Evolutionary conservation across 1,139 yeast genomes (phyloP).

Genomic region (Sugiyamaella pinicola): DNA sequence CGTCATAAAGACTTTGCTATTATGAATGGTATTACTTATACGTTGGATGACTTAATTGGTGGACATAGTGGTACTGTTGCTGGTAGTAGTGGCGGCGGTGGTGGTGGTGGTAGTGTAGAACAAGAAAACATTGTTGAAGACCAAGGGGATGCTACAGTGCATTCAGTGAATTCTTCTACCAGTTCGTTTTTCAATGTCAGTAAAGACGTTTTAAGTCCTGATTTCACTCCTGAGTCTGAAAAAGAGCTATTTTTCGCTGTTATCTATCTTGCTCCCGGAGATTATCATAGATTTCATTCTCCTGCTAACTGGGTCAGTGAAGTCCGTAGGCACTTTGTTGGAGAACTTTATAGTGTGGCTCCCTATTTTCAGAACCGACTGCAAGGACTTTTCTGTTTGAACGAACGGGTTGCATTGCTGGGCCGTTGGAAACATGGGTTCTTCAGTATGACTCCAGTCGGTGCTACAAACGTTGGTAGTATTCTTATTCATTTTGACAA

Average conservation of each 20-base stretch:
- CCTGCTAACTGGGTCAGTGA: constrained; percentile 97
- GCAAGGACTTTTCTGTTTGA: constrained; percentile 83
- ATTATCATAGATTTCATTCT: constrained; percentile 95
- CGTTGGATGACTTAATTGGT: constrained; percentile 70
- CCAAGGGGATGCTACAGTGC: constrained; percentile 43
- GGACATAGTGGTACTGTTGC: constrained; percentile 43
- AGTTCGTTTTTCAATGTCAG: constrained; percentile 31
- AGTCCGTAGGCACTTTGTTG: constrained; percentile 90
- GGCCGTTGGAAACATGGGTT: constrained; percentile 98
- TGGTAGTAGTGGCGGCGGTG: constrained; percentile 31
- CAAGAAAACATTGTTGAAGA: constrained; percentile 29
- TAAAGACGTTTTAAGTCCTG: constrained; percentile 35
- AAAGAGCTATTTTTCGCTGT: constrained; percentile 84
- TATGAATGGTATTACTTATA: constrained; percentile 71
- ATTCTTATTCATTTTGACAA: constrained; percentile 90
- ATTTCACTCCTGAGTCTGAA: constrained; percentile 38
- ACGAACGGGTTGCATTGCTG: constrained; percentile 91
- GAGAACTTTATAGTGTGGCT: constrained; percentile 93
- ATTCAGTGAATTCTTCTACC: constrained; percentile 31
- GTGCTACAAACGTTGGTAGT: constrained; percentile 98
- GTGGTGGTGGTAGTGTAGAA: constrained; percentile 44
- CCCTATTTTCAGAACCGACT: constrained; percentile 92
- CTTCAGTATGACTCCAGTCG: constrained; percentile 98
- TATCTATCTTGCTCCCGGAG: constrained; percentile 96
- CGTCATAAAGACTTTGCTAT: constrained; percentile 79